A percentile compares a stretch with the other conserved stretches of the same genome.
Evolutionary conservation across 345 rosid species (phyloP).

Genomic region (Cardamine resedifolia): DNA sequence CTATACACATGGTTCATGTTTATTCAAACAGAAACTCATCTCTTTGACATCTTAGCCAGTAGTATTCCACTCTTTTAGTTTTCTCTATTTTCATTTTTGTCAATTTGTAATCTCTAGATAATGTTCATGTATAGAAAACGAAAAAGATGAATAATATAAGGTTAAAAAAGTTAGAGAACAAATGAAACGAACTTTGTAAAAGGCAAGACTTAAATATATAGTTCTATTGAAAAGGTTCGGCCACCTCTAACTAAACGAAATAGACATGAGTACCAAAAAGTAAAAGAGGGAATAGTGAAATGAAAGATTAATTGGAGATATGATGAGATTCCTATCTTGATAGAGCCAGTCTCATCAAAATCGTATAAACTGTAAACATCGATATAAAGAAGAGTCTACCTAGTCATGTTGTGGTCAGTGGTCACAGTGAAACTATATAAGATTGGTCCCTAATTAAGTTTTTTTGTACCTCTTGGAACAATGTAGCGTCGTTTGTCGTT

Average conservation of each 20-base stretch:
- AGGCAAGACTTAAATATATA: neutral
- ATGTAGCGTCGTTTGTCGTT: slow-evolving; percentile 19
- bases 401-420: slow-evolving; percentile 7
- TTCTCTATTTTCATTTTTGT: no score
- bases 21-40: no score
- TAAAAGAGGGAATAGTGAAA: neutral
- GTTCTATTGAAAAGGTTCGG: neutral
- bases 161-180: no score
- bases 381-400: slow-evolving; percentile 26
- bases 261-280: neutral
- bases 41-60: no score
- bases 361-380: slow-evolving; percentile 21
- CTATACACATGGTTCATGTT: no score
- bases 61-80: neutral
- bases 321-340: neutral
- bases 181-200: neutral
- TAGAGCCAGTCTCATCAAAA: slow-evolving; percentile 7
- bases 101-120: no score
- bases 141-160: no score
- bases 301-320: neutral
- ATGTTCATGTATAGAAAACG: no score
- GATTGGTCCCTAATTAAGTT: neutral
- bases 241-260: neutral
- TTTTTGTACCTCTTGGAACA: slow-evolving; percentile 26
- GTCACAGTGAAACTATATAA: slow-evolving; percentile 17